Evolutionary conservation across 75 land plant genomes (phyloP).

Genomic region (Adiantum capillusveneris): DNA sequence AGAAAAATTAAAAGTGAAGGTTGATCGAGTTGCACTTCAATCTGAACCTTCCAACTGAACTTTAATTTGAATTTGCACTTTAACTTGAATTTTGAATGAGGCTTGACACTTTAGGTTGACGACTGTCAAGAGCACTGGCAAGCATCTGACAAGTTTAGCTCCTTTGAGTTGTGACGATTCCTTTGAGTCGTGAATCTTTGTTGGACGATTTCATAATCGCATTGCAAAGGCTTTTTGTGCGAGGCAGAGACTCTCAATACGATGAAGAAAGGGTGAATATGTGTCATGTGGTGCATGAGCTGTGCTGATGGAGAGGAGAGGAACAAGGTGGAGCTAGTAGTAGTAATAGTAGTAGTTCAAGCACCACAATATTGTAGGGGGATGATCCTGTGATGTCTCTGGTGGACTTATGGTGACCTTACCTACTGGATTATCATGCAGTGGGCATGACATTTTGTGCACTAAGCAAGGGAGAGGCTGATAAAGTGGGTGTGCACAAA

Average conservation of each 20-base stretch:
- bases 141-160: no score
- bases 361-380: no score
- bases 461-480: conserved; percentile 12
- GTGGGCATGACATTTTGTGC: conserved; percentile 18
- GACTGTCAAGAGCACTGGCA: no score
- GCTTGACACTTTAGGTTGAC: no score
- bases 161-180: no score
- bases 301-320: conserved; percentile 22
- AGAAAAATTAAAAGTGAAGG: no score
- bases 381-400: neutral
- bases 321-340: conserved; percentile 5
- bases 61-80: no score
- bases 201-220: conserved; percentile 25
- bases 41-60: no score
- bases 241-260: no score
- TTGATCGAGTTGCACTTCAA: no score
- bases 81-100: no score
- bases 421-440: conserved; percentile 15
- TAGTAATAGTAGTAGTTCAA: no score
- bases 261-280: conserved; percentile 15
- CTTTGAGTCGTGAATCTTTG: conserved; percentile 4
- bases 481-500: conserved; percentile 5
- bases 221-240: conserved; percentile 7
- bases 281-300: conserved; percentile 11
- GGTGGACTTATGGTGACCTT: conserved; percentile 20